Conservation (phyloP, 257 asterid species). For the Ilex asprella region DNA sequence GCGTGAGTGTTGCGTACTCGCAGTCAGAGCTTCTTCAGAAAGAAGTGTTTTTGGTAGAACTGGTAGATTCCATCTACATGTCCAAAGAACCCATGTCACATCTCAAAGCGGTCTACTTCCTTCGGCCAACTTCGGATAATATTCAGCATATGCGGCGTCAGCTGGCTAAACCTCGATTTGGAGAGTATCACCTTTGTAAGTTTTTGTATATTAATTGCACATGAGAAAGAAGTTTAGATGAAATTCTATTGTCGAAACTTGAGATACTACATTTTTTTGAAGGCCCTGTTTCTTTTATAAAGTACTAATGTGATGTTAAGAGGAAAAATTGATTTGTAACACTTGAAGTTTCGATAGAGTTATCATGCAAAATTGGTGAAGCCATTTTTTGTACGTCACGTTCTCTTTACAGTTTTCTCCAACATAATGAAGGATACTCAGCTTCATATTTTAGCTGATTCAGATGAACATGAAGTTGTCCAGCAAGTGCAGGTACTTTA, state of each 20-base stretch:
- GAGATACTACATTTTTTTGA: too few relatives aligned
- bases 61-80: constrained; percentile 84
- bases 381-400: neutral
- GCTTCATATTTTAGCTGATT: constrained; percentile 91
- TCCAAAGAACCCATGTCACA: constrained; percentile 96
- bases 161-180: constrained; percentile 80
- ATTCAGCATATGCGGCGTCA: constrained; percentile 81
- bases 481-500: constrained; percentile 88
- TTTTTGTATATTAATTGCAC: neutral
- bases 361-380: neutral
- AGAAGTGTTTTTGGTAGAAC: constrained; percentile 93
- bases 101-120: constrained; percentile 93
- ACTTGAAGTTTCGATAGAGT: neutral
- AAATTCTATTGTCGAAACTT: neutral
- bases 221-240: neutral
- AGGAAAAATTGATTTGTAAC: neutral
- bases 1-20: constrained; percentile 84
- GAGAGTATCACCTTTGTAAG: constrained; percentile 98
- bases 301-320: neutral
- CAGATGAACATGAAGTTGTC: constrained; percentile 89
- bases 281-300: neutral
- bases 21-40: constrained; percentile 96
- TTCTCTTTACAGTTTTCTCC: constrained; percentile 74
- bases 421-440: constrained; percentile 91
- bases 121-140: constrained; percentile 86